Base-by-base conservation (phyloP, 179 eudicot species). In the Gypsophila paniculata region DNA sequence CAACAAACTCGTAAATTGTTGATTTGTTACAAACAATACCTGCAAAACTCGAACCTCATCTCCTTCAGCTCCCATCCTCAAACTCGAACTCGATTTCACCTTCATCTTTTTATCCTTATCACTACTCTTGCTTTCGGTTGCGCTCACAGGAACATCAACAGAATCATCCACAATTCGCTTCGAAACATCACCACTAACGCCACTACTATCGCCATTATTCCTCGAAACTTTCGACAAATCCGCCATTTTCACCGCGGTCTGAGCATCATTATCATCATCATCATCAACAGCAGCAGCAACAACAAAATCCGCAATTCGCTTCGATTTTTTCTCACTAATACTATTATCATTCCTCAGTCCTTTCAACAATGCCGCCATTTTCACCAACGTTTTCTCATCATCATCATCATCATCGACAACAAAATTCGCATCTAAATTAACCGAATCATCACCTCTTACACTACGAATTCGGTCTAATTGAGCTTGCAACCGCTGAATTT, bases 61-160 rank as follows among this genome's bases (percentile, higher is more conserved):
- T 26, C 98, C 98, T 85, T 89, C 91, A 0, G 89, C 82, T 71
- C 97, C 97, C 70, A 29, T 78, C 78, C 86, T 88, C 86, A 91
- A 77, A 8, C 81, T 85, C 63, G 66, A 68, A 18, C 39, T 59
- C 68, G 25, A 38, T 57, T 1, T 26, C 51, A 17, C 25, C 82
- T 77, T 69, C 34, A 7, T 61, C 67, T 73, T 69, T 83, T 77
- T 70, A 68, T 64, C 79, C 65, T 57, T 63, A 21, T 38, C 68
- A 38, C 4, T 38, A 21, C n/a, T 71, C 68, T 67, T 66, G 4
- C 46, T 72, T 69, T 72, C 79, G 18, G 38, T 5, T 19, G 63
- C 46, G 23, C 4, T 75, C 10, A 22, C 70, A 6, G 63, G 19
- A 55, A 15, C 4, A 38, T n/a, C 57, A 55, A 19, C 19, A 23